Base-by-base conservation (phyloP, 768 basidiomycete genomes). In the Polyporus arcularius region DNA sequence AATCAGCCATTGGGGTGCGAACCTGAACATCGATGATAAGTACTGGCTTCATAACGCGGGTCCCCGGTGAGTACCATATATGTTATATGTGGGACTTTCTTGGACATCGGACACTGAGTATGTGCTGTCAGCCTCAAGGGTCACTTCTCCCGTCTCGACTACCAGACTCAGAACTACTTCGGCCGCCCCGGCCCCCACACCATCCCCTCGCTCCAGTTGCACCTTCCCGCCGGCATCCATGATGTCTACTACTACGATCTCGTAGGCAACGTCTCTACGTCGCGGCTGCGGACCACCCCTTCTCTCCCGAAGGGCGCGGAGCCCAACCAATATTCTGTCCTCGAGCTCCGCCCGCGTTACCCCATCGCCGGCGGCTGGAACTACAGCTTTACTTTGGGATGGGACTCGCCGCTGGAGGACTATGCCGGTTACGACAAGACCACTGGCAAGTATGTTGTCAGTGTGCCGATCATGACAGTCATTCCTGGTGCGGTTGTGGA, bases 351-450 rank as follows among this genome's bases (percentile, higher is more conserved):
- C 42, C 96, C 97, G 0, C 84, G 97, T 47, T 99, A 95, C 74
- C 97, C 97, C 35, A 69, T 99, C 47, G 73, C 98, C 67, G 97
- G 97, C 32, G 94, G 96, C 45, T 99, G 97, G 97, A 98, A 97
- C 70, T 98, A 96, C 74, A 87, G 80, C 45, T 98, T 96, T 77
- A 94, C 93, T 5, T 80, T 98, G 3, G 97, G 97, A 2, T 99
- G 91, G 83, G 95, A 98, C 67, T 82, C 91, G n/a, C 89, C 89
- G 31, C 81, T 94, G 49, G 82, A 76, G n/a, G 85, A 93, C 71
- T 87, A 85, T 10, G 85, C 83, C 15, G 82, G 80, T 60, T 90
- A 84, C 67, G 86, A 92, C 66, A 79, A 76, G 53, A 76, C 76
- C 48, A 85, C 78, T 21, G 86, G 86, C 35, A 83, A 80, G 65